Evolutionary conservation across 208 protist species (phyloP), one percentile per base, ranked within the genome.

Genomic region (Acanthamoeba castellanii): DNA sequence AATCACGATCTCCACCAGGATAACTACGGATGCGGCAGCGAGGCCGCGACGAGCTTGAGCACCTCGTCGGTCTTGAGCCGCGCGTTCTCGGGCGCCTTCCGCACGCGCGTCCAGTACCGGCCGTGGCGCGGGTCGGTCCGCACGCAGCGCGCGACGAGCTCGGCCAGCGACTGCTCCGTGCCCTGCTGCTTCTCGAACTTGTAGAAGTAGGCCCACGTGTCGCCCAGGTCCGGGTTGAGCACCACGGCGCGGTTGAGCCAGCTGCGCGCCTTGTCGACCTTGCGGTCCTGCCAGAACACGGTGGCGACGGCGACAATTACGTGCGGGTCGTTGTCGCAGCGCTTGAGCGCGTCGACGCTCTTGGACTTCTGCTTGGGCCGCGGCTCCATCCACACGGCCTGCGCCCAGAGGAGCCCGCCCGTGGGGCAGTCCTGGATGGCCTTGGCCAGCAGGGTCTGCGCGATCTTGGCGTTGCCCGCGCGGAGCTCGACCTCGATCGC

Each of bases 161-260:
- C 84, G 61, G 18, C 32, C 22, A 59, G 82, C 3, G 57, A 37
- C 52, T 93, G 55, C n/a, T 93, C 89, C 25, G 55, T 96, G 32
- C 97, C 97, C 70, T 98, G 96, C 78, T 96, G 95, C 42, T 96
- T 18, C 68, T 98, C 92, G 74, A 99, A 99, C n/a, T 94, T 93
- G 90, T 98, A 98, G 89, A 95, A 98, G 57, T 95, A 95, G 14
- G 97, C 97, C 98, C 98, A 99, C 4, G 97, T 96, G 93, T 99
- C 98, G 78, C 98, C 98, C 81, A 96, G 81, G 66, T 98, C 96
- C 2, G 97, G 96, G 61, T 98, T 96, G 6, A 97, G 70, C 4
- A 96, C 96, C 3, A 97, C 84, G 0, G 97, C 96, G 61, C 97
- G 95, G 68, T 98, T 96, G 94, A 98, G 98, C 98, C 98, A 98